Base-by-base conservation (phyloP, 1,284 basidiomycete species). In the Pyrrhoderma lamaoense region DNA sequence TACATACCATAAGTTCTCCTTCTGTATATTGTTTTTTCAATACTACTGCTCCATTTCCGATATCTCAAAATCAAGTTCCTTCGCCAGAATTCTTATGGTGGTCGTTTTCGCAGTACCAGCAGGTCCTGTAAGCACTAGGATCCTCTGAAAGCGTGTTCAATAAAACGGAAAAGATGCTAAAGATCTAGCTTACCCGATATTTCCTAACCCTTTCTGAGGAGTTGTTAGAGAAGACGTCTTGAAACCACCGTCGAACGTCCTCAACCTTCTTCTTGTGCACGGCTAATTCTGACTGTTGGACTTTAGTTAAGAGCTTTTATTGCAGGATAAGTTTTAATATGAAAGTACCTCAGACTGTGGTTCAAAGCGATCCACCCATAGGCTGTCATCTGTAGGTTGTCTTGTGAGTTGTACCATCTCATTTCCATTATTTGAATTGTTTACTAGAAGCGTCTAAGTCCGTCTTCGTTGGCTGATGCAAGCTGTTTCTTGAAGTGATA, bases 21-120 rank as follows among this genome's bases (percentile, higher is more conserved):
- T 53, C 55, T 3, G 36, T n/a, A 34, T 53, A 56, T 22, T n/a
- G 53, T 51, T 46, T 82, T 79, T 43, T 73, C 77, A 57, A 74
- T 68, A 1, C 73, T 67, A 59, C 84, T 90, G 45, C 77, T 72
- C 92, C 93, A 98, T 65, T 99, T n/a, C 95, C 25, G 92, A 63
- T 18, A 97, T 73, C 39, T 94, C 87, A 46, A 90, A 80, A 2
- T 76, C 79, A 54, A 96, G 69, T 59, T 95, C 87, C 19, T 71
- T 67, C 0, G 90, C 75, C 5, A 99, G 69, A 0, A 93, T 76
- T 9, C 79, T 78, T 0, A 98, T 59, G 0, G 91, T 91, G 0
- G 92, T 79, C 0, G 94, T 95, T 70, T 99, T 99, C 0, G 82
- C 95, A 0, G 84, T 80, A 0, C 95, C 96, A 7, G 93, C 85